Evolutionary conservation across 129 eudicot genomes (phyloP).

Genomic region (Arctium lappa): DNA sequence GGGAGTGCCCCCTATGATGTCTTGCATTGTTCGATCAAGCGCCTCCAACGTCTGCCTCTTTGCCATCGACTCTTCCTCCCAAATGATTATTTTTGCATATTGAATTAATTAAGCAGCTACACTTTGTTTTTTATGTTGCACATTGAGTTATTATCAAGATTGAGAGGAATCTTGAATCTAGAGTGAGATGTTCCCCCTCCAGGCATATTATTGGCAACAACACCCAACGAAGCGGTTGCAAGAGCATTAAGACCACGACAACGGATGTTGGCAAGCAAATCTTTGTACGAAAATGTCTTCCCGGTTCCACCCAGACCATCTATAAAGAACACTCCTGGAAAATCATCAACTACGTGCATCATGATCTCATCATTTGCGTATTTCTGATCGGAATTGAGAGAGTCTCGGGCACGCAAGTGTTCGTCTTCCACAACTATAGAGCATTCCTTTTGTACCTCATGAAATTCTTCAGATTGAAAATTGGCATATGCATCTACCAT

Average conservation of each 20-base stretch:
- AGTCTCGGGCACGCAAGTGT: no score
- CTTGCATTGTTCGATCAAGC: background rate
- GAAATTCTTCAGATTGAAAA: no score
- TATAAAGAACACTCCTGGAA: constrained; percentile 7
- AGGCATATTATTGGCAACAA: background rate
- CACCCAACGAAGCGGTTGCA: constrained; percentile 18
- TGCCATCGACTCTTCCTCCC: background rate
- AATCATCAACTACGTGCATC: background rate
- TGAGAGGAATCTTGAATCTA: background rate
- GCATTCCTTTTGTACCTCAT: no score
- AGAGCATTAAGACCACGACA: background rate
- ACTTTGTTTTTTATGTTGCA: background rate
- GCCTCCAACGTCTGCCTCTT: background rate
- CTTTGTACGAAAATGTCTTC: constrained; percentile 3
- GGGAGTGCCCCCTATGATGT: no score
- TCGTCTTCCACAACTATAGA: no score
- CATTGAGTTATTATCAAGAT: background rate
- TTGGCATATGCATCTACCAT: no score
- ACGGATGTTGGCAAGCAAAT: background rate
- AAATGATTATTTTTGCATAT: background rate
- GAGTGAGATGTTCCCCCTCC: constrained; percentile 27
- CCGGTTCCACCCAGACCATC: constrained; percentile 13
- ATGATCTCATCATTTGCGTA: background rate
- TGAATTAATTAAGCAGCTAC: background rate
- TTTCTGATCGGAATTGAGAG: no score